Evolutionary conservation across 345 rosid genomes (phyloP).

Genomic region (Euclidium syriacum): DNA sequence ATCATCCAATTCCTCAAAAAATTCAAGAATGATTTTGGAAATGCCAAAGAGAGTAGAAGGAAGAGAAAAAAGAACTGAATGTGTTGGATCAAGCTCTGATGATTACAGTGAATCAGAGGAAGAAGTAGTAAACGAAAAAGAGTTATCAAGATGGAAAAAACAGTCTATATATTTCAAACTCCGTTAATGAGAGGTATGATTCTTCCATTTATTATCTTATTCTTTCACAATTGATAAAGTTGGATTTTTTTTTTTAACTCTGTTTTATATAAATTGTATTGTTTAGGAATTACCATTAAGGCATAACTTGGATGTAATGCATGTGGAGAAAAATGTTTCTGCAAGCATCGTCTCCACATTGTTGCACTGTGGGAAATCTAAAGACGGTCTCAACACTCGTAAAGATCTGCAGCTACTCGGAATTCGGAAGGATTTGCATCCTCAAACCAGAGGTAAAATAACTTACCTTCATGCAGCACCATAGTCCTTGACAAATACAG

Average conservation of each 20-base stretch:
- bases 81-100: background rate
- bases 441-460: background rate
- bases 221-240: background rate
- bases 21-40: too few relatives aligned
- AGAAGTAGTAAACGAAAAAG: background rate
- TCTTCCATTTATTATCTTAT: background rate
- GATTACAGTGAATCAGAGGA: background rate
- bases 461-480: background rate
- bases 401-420: background rate
- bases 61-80: background rate
- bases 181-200: background rate
- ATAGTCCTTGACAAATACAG: background rate
- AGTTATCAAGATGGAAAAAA: background rate
- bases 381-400: too few relatives aligned
- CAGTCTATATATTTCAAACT: background rate
- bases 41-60: background rate
- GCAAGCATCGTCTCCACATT: too few relatives aligned
- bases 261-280: background rate
- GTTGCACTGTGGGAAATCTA: too few relatives aligned
- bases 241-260: background rate
- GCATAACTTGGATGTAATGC: background rate
- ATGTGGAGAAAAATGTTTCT: too few relatives aligned
- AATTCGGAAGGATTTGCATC: background rate
- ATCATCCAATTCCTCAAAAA: too few relatives aligned
- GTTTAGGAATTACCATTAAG: background rate